A percentile compares a stretch with the other conserved stretches of the same genome.
Evolutionary conservation across 2,329 filamentous ascomycete species (phyloP).

Genomic region (Dryadomyces quercivorus): DNA sequence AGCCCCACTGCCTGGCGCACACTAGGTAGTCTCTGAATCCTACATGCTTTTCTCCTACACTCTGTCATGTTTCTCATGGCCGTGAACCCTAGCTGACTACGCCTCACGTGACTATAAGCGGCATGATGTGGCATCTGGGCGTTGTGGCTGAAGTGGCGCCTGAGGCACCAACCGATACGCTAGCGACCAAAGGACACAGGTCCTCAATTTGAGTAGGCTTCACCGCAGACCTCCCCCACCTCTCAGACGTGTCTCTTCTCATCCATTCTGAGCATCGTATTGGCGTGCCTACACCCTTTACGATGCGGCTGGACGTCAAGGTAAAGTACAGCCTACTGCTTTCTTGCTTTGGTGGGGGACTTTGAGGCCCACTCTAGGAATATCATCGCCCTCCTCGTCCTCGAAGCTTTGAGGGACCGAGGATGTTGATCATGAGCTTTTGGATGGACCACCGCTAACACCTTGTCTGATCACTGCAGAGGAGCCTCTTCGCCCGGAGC

Average conservation of each 20-base stretch:
- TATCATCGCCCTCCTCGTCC: neutral
- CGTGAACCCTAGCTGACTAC: neutral
- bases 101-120: neutral
- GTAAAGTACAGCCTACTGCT: slow-evolving; percentile 1
- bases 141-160: neutral
- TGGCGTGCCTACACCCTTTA: slow-evolving; percentile 5
- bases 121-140: neutral
- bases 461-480: slow-evolving; percentile 1
- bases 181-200: slow-evolving; percentile 4
- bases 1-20: too few relatives aligned
- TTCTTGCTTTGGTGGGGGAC: neutral
- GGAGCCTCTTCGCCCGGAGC: slow-evolving; percentile 14
- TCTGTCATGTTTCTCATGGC: too few relatives aligned
- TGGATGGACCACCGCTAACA: neutral
- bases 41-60: too few relatives aligned
- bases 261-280: neutral
- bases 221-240: slow-evolving; percentile 2
- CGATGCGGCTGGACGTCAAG: slow-evolving; percentile 15
- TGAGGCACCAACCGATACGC: slow-evolving; percentile 3
- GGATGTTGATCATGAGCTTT: neutral
- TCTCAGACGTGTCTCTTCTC: neutral
- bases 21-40: too few relatives aligned
- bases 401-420: neutral
- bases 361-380: neutral
- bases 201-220: slow-evolving; percentile 3